These are phyloP conservation scores for Metschnikowia shivogae DNA, from an alignment of 805 yeast species.

Conservation along the genomic window DNA sequence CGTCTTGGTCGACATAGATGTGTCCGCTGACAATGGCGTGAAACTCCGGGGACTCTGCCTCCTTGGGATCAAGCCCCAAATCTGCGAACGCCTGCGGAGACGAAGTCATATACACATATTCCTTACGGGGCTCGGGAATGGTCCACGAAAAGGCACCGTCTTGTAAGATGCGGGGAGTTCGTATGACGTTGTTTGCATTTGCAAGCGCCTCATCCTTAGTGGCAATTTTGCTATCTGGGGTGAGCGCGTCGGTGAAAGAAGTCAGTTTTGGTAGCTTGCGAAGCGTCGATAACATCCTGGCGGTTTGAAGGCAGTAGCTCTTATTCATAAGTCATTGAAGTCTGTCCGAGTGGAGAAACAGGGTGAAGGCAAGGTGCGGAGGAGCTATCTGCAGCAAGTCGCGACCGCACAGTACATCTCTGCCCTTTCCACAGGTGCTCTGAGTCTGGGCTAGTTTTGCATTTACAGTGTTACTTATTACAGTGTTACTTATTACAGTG, in stretches of 20 bases:
- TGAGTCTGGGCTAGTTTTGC: too few relatives aligned
- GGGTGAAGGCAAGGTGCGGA: background rate
- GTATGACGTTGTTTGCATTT: conserved; percentile 28
- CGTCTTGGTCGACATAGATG: conserved; percentile 22
- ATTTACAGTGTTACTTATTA: too few relatives aligned
- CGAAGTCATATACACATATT: conserved; percentile 51
- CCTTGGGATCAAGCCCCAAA: conserved; percentile 47
- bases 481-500: too few relatives aligned
- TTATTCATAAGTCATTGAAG: background rate
- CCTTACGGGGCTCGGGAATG: conserved; percentile 57
- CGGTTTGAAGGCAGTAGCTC: background rate
- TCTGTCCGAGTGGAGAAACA: background rate
- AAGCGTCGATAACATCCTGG: conserved; percentile 19
- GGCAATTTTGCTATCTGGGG: conserved; percentile 30
- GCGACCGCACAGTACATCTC: too few relatives aligned
- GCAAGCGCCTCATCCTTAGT: conserved; percentile 24
- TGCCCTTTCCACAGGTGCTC: too few relatives aligned
- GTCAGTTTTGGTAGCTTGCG: conserved; percentile 28
- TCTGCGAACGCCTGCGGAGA: conserved; percentile 59
- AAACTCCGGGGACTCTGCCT: conserved; percentile 41
- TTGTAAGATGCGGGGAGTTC: conserved; percentile 36
- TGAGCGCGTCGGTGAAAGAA: conserved; percentile 23
- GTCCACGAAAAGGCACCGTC: conserved; percentile 73
- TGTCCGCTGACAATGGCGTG: conserved; percentile 62
- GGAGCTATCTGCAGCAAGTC: too few relatives aligned